Conservation (phyloP, 148 eudicot species). For the Camellia granthamiana region DNA sequence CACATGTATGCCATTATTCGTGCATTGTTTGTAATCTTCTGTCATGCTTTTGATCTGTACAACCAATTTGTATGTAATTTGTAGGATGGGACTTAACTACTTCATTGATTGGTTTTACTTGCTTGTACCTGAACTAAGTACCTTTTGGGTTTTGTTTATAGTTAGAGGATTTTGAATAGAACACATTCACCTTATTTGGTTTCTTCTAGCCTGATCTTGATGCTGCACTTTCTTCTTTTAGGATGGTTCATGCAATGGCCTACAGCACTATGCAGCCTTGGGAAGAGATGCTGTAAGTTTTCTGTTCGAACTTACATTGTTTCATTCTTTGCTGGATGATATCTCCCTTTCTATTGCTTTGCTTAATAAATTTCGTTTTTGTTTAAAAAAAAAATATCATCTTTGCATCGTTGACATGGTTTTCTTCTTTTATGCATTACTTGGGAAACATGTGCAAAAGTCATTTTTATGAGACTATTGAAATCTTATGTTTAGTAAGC, state of each 20-base stretch:
- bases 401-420: conserved; percentile 2
- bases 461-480: neutral
- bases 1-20: neutral
- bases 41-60: neutral
- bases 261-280: conserved; percentile 95
- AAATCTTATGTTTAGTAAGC: neutral
- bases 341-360: no score
- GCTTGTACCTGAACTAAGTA: neutral
- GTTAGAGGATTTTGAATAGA: neutral
- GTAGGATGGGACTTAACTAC: neutral
- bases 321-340: neutral
- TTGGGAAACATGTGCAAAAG: neutral
- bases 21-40: neutral
- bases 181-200: neutral
- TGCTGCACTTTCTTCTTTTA: conserved; percentile 23
- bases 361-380: no score
- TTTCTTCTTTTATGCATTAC: neutral
- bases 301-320: conserved; percentile 4
- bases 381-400: neutral
- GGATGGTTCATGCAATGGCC: conserved; percentile 99
- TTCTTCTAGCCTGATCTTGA: neutral
- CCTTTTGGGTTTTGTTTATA: neutral
- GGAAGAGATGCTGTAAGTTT: conserved; percentile 80
- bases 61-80: neutral
- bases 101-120: conserved; percentile 8